Evolutionary conservation across 129 eudicot genomes (phyloP).

Genomic region (Chrysanthemum makinoi): DNA sequence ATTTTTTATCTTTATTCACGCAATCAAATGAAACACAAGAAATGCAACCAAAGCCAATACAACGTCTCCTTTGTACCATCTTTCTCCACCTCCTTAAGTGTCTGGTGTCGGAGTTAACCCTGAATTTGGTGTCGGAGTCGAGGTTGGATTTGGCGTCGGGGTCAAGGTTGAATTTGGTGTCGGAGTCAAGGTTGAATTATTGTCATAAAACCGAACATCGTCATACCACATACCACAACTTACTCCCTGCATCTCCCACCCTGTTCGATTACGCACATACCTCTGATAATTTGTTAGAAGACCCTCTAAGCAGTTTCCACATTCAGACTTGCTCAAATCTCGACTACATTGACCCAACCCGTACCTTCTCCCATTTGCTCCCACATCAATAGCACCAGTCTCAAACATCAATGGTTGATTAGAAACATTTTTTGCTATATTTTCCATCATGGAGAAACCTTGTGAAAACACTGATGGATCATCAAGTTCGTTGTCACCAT

Average conservation of each 20-base stretch:
- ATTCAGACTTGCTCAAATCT: constrained; percentile 13
- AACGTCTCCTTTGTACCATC: too few species aligned
- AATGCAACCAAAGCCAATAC: too few species aligned
- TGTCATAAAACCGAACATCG: too few species aligned
- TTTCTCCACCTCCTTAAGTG: too few species aligned
- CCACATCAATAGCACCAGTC: constrained; percentile 11
- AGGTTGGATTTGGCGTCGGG: too few species aligned
- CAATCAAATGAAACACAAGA: too few species aligned
- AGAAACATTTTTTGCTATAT: not conserved
- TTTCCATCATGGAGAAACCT: constrained; percentile 21
- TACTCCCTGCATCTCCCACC: constrained; percentile 19
- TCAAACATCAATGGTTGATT: constrained; percentile 15
- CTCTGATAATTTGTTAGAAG: not conserved
- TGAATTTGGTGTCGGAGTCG: too few species aligned
- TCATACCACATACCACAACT: constrained; percentile 27
- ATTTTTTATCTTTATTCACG: too few species aligned
- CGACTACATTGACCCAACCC: constrained; percentile 27
- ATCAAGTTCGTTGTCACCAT: not conserved
- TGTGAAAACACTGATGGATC: constrained; percentile 8
- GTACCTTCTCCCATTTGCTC: constrained; percentile 13
- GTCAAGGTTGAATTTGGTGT: too few species aligned
- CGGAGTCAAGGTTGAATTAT: too few species aligned
- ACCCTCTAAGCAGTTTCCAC: constrained; percentile 21
- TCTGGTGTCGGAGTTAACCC: too few species aligned
- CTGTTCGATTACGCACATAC: not conserved